Base-by-base conservation (phyloP, 345 rosid species). In the Euphorbia tirucalli region DNA sequence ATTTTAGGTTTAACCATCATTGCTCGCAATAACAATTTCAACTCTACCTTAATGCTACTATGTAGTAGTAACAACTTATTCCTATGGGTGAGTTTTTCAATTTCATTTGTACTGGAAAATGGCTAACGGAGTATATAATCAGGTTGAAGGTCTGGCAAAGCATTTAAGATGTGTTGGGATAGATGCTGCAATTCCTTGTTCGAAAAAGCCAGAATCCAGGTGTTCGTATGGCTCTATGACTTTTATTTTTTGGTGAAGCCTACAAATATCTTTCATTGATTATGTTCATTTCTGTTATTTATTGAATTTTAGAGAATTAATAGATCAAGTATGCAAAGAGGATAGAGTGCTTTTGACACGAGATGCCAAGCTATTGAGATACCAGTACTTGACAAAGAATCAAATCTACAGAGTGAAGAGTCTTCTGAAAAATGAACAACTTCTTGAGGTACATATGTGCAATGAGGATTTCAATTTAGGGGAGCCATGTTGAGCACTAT, bases 111-210 rank as follows among this genome's bases (percentile, higher is more conserved):
- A 8, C 6, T 62, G 55, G 64, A 37, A 56, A 37, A 70, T 74
- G 69, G 50, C 71, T 82, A 32, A 78, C 69, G 19, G 41, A 57
- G 28, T 44, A 37, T 75, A 21, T 79, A 9, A 61, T 55, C 78
- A 93, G 96, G 89, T 93, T 75, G 98, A 91, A 85, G 96, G 98
- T 75, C 79, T 93, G 87, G 98, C 98, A 5, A 93, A 93, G 78
- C 97, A 93, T 86, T 81, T 93, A 60, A 90, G 93, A 2, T 93
- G 98, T 79, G 97, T 93, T 60, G 97, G 97, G 22, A 73, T 93
- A 58, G 97, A 93, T 83, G 98, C 97, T 78, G 96, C 97, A 46
- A 77, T 88, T 69, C 93, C 97, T 41, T 72, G 28, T 70, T 84
- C 84, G 0, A 91, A 76, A 79, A 91, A 80, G 80, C 97, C 98